Conservation (phyloP, 352 stramenopile genomes). For the Globisporangium megalacanthum region DNA sequence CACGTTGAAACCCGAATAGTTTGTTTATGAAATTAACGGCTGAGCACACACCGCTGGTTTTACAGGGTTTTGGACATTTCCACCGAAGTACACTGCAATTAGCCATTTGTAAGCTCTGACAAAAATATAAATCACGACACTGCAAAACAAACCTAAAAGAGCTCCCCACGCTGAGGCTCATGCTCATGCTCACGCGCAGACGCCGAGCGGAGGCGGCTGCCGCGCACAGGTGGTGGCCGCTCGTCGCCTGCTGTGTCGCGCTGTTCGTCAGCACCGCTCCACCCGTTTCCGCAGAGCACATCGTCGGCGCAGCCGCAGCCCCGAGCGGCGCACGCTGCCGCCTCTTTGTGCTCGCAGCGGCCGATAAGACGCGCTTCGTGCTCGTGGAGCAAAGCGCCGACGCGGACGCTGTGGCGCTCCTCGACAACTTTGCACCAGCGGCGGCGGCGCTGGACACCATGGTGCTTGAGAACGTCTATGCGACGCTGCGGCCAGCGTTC, state of each 20-base stretch:
- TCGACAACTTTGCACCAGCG: conserved; percentile 28
- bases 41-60: too few species aligned
- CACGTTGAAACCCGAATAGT: too few species aligned
- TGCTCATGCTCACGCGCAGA: too few species aligned
- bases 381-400: conserved; percentile 44
- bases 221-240: not conserved
- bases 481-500: conserved; percentile 37
- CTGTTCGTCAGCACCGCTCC: conserved; percentile 12
- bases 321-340: conserved; percentile 33
- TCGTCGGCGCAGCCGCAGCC: conserved; percentile 7
- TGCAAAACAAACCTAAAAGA: too few species aligned
- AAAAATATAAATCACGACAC: too few species aligned
- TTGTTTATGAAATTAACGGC: too few species aligned
- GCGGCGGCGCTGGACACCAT: conserved; percentile 19
- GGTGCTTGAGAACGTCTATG: conserved; percentile 27
- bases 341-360: conserved; percentile 42
- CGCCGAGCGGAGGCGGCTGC: too few species aligned
- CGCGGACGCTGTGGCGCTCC: conserved; percentile 8
- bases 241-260: not conserved
- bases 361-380: conserved; percentile 35
- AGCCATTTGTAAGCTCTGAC: too few species aligned
- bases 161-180: too few species aligned
- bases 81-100: too few species aligned
- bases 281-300: conserved; percentile 1
- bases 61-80: too few species aligned